Conservation (phyloP, 2,329 filamentous ascomycete genomes). For the Aspergillus sojae region DNA sequence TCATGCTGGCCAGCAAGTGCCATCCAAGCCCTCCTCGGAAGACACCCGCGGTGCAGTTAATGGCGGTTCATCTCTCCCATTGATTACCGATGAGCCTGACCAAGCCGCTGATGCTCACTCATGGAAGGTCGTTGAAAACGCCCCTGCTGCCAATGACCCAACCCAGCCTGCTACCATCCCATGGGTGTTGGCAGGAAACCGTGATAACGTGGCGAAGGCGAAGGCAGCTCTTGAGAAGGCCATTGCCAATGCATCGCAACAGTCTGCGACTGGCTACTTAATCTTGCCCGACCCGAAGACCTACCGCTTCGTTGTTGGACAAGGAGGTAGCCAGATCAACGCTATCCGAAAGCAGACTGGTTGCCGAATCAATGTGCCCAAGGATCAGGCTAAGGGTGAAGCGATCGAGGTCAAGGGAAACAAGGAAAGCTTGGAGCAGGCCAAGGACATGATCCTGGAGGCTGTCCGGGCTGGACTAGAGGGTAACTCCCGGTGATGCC, state of each 20-base stretch:
- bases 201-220: slow-evolving; percentile 80
- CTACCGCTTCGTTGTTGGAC: slow-evolving; percentile 88
- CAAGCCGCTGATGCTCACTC: slow-evolving; percentile 69
- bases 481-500: slow-evolving; percentile 20
- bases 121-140: slow-evolving; percentile 75
- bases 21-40: slow-evolving; percentile 64
- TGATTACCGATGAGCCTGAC: slow-evolving; percentile 86
- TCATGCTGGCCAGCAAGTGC: slow-evolving; percentile 78
- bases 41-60: slow-evolving; percentile 57
- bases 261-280: slow-evolving; percentile 75
- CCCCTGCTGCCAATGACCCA: slow-evolving; percentile 27
- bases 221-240: slow-evolving; percentile 73
- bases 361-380: slow-evolving; percentile 91
- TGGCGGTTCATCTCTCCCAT: slow-evolving; percentile 66
- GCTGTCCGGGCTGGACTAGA: slow-evolving; percentile 62
- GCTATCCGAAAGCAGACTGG: slow-evolving; percentile 87
- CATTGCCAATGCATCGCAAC: slow-evolving; percentile 60
- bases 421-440: slow-evolving; percentile 79
- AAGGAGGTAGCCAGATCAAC: slow-evolving; percentile 88
- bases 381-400: slow-evolving; percentile 72
- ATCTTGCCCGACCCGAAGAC: slow-evolving; percentile 85
- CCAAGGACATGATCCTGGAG: slow-evolving; percentile 84
- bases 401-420: slow-evolving; percentile 88
- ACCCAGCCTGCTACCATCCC: slow-evolving; percentile 56
- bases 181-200: slow-evolving; percentile 81